Percentiles rank a stretch among this genome's conserved stretches.
Evolutionary conservation across 2,329 filamentous ascomycete species (phyloP).

Genomic region (Aureobasidium sp.): DNA sequence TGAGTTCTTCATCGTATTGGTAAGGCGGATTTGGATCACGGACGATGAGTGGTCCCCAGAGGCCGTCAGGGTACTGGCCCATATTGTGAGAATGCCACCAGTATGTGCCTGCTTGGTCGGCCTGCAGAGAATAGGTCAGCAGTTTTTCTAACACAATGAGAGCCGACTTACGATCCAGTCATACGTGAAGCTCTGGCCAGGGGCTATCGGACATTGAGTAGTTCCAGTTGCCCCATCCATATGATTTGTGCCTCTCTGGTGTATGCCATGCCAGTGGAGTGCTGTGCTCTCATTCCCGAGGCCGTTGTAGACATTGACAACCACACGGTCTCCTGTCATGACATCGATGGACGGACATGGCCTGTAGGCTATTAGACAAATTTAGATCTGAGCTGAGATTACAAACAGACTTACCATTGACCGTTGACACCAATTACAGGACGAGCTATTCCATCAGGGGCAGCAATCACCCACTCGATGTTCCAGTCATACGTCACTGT

Average conservation of each 20-base stretch:
- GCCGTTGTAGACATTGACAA: constrained; percentile 63
- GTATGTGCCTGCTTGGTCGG: constrained; percentile 47
- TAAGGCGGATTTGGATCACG: constrained; percentile 51
- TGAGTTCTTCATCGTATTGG: constrained; percentile 53
- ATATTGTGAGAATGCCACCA: constrained; percentile 64
- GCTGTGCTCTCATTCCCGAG: constrained; percentile 57
- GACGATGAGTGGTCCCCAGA: constrained; percentile 61
- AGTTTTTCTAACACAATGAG: not conserved
- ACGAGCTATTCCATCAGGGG: constrained; percentile 47
- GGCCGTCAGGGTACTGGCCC: constrained; percentile 60
- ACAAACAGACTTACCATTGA: constrained; percentile 41
- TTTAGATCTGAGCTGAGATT: too few relatives aligned
- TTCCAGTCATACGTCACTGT: constrained; percentile 47
- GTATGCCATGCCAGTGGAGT: constrained; percentile 73
- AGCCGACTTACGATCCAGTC: constrained; percentile 50
- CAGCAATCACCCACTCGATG: constrained; percentile 48
- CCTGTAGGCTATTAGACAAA: not conserved
- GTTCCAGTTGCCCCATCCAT: constrained; percentile 68
- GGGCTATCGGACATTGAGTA: constrained; percentile 61
- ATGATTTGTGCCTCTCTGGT: constrained; percentile 65
- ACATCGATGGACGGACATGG: constrained; percentile 66
- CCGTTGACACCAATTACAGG: constrained; percentile 62
- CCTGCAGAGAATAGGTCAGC: constrained; percentile 37
- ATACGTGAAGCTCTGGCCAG: constrained; percentile 58
- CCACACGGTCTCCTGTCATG: constrained; percentile 64